Evolutionary conservation across 768 basidiomycete genomes (phyloP).

Genomic region (Grammothele lineata): DNA sequence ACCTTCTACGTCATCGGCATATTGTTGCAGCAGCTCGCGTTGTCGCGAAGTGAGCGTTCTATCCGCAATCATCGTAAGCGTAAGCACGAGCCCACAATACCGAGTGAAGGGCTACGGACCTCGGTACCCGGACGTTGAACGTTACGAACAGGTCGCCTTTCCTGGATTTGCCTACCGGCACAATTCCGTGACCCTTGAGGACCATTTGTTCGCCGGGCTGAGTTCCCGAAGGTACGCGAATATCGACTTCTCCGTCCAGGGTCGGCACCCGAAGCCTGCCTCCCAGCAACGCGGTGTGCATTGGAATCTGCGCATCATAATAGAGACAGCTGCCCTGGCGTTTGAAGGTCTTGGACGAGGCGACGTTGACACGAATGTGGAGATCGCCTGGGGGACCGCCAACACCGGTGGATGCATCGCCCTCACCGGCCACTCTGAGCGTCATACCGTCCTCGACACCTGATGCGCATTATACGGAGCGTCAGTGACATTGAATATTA

Average conservation of each 20-base stretch:
- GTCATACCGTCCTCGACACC: conserved; percentile 96
- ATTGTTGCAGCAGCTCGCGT: conserved; percentile 82
- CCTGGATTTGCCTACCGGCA: conserved; percentile 51
- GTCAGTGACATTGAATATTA: neutral
- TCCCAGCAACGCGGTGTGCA: conserved; percentile 90
- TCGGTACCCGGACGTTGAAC: conserved; percentile 84
- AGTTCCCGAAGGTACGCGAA: conserved; percentile 87
- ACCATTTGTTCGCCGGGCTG: conserved; percentile 98
- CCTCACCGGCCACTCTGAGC: conserved; percentile 72
- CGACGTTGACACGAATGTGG: conserved; percentile 79
- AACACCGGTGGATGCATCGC: conserved; percentile 80
- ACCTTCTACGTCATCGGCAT: conserved; percentile 92
- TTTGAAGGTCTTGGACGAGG: conserved; percentile 77
- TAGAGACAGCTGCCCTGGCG: conserved; percentile 91
- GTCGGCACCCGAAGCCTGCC: conserved; percentile 92
- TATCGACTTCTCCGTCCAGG: conserved; percentile 92
- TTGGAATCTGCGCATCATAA: conserved; percentile 84
- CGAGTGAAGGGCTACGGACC: conserved; percentile 47
- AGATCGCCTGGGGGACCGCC: conserved; percentile 82
- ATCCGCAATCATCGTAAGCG: conserved; percentile 6
- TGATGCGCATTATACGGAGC: conserved; percentile 26
- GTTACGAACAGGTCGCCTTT: conserved; percentile 87
- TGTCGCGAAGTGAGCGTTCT: conserved; percentile 84
- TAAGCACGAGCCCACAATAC: neutral
- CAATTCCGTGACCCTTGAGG: conserved; percentile 80